Percentiles rank a stretch among this genome's conserved stretches.
These are phyloP conservation scores for Forsythia viridissima DNA, from an alignment of 257 asterid genomes.

Conservation along the genomic window DNA sequence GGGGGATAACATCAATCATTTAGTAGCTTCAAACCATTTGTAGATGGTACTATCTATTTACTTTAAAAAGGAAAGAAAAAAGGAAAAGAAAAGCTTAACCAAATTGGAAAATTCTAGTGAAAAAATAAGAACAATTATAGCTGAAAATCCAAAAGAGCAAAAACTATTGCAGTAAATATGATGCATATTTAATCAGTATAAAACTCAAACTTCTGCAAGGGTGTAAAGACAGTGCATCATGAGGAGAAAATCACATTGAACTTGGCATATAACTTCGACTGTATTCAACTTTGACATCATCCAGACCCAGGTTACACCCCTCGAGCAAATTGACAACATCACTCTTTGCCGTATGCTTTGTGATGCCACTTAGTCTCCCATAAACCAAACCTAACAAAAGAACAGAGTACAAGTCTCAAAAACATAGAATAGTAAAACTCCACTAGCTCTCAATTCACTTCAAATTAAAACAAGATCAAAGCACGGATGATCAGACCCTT, in stretches of 20 bases:
- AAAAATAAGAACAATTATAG: background rate
- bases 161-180: constrained; percentile 4
- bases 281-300: constrained; percentile 64
- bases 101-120: background rate
- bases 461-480: too few relatives aligned
- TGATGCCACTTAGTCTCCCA: constrained; percentile 44
- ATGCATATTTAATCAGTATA: background rate
- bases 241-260: constrained; percentile 47
- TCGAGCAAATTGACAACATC: constrained; percentile 55
- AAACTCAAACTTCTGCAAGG: background rate
- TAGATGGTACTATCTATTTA: background rate
- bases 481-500: background rate
- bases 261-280: constrained; percentile 31
- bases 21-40: background rate
- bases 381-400: constrained; percentile 42
- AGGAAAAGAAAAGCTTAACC: background rate
- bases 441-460: background rate
- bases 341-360: constrained; percentile 50
- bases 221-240: background rate
- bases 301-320: constrained; percentile 38
- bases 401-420: constrained; percentile 11
- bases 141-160: constrained; percentile 6
- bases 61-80: background rate
- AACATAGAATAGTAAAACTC: background rate
- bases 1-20: background rate